Base-by-base conservation (phyloP, 2,329 filamentous ascomycete species). In the Cladorrhinum sp. region DNA sequence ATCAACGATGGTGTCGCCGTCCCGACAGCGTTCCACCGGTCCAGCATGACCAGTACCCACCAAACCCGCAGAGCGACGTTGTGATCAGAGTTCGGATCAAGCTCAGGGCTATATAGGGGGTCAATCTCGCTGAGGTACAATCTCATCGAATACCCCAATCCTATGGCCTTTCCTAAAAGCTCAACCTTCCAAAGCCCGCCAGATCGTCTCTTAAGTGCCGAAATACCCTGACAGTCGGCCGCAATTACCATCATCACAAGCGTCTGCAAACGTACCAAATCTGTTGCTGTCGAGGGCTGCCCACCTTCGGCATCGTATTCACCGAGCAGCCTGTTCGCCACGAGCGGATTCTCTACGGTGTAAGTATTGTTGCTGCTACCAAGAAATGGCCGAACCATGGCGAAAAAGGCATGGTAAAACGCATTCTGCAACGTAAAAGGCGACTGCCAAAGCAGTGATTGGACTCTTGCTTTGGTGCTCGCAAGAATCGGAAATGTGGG, bases 21-120 rank as follows among this genome's bases (percentile, higher is more conserved):
- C 22, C 85, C 86, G n/a, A 85, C 81, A 3, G 89, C 86, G 69
- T 90, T 85, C 87, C 87, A 92, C 16, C 88, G 82, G 68, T 92
- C 89, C 64, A 92, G 81, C 64, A 89, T 80, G 50, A 91, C 82
- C 32, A 92, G 75, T 13, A 85, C 84, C 85, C 87, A 91, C 89
- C 89, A 92, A 18, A 87, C 81, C 49, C 87, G 81, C 55, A 86
- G 77, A 1, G 81, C 81, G 3, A 91, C 75, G 18, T 84, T 83
- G 54, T 86, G 84, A 50, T 87, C 84, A 20, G 81, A 82, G 69
- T 90, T 85, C 2, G 76, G 69, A 56, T 87, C 83, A 9, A 76
- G 71, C 4, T 81, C 78, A 3, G 74, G 72, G 56, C 79, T 78
- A 50, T 78, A 58, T 10, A 61, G 64, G 41, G 68, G 59, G 54